phyloP scores from a whole-genome alignment of 306 rosid species.

The Quercus variabilis region DNA sequence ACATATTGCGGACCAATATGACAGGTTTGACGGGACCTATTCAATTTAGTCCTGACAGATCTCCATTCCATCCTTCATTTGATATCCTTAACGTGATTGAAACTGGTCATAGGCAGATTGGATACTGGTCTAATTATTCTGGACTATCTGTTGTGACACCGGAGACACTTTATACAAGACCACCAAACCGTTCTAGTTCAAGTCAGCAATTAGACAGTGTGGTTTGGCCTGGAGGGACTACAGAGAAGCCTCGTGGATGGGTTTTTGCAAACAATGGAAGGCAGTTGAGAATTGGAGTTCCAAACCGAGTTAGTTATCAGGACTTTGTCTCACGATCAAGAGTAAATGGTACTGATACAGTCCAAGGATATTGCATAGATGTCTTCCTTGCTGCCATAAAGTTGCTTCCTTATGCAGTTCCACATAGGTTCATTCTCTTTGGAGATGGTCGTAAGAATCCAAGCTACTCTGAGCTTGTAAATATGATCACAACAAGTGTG shows the following conservation, averaged over 20 bases:
- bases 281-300: slow-evolving; percentile 42
- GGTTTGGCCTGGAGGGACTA: slow-evolving; percentile 50
- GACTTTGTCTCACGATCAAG: slow-evolving; percentile 25
- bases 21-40: slow-evolving; percentile 45
- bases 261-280: slow-evolving; percentile 39
- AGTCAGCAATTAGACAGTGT: slow-evolving; percentile 24
- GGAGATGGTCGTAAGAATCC: slow-evolving; percentile 53
- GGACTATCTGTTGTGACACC: slow-evolving; percentile 42
- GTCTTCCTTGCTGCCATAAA: slow-evolving; percentile 45
- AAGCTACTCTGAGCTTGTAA: slow-evolving; percentile 34
- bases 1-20: slow-evolving; percentile 31
- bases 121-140: slow-evolving; percentile 45
- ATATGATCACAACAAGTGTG: slow-evolving; percentile 31
- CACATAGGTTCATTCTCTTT: slow-evolving; percentile 36
- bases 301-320: slow-evolving; percentile 43
- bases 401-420: slow-evolving; percentile 47
- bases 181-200: slow-evolving; percentile 23
- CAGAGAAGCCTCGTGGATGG: slow-evolving; percentile 48
- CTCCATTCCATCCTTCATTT: slow-evolving; percentile 34
- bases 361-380: slow-evolving; percentile 52
- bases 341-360: slow-evolving; percentile 20
- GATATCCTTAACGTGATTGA: slow-evolving; percentile 38
- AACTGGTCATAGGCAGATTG: slow-evolving; percentile 30
- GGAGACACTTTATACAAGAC: slow-evolving; percentile 14
- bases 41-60: slow-evolving; percentile 33